Evolutionary conservation across 2,329 filamentous ascomycete species (phyloP).

Genomic region (Diaporthe longicolla): DNA sequence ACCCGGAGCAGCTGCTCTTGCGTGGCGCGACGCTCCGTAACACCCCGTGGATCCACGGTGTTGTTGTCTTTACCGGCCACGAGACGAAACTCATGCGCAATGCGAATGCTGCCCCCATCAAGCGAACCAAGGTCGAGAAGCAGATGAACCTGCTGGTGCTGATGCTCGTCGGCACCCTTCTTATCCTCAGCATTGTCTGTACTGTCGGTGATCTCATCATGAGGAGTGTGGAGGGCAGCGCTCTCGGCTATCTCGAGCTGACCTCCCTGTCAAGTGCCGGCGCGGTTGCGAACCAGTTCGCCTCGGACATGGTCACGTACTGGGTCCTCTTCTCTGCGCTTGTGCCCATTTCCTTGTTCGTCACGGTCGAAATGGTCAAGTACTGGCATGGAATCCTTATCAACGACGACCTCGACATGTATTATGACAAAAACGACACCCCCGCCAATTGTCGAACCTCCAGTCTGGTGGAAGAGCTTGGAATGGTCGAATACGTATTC

Average conservation of each 20-base stretch:
- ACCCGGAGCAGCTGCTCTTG: constrained; percentile 92
- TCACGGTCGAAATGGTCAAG: constrained; percentile 97
- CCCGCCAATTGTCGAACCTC: constrained; percentile 96
- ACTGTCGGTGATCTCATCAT: constrained; percentile 91
- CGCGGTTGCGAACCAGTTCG: constrained; percentile 81
- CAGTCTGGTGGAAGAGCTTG: constrained; percentile 94
- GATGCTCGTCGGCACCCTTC: constrained; percentile 86
- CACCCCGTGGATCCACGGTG: constrained; percentile 95
- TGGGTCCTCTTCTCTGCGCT: constrained; percentile 98
- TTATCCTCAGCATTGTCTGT: constrained; percentile 88
- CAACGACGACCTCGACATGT: constrained; percentile 97
- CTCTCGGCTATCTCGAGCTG: constrained; percentile 82
- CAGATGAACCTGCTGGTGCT: constrained; percentile 95
- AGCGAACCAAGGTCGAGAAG: constrained; percentile 94
- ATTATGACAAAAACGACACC: constrained; percentile 95
- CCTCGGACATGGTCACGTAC: constrained; percentile 96
- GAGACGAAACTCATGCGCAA: constrained; percentile 99
- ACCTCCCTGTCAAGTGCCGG: constrained; percentile 68
- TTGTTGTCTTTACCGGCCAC: constrained; percentile 97
- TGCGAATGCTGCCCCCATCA: constrained; percentile 96
- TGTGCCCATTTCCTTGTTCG: constrained; percentile 97
- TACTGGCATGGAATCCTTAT: constrained; percentile 98
- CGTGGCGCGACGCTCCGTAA: constrained; percentile 95
- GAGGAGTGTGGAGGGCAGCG: constrained; percentile 72
- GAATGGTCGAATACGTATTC: constrained; percentile 99